These are phyloP conservation scores for Ramaria rubella DNA, from an alignment of 768 basidiomycete species.

Conservation along the genomic window DNA sequence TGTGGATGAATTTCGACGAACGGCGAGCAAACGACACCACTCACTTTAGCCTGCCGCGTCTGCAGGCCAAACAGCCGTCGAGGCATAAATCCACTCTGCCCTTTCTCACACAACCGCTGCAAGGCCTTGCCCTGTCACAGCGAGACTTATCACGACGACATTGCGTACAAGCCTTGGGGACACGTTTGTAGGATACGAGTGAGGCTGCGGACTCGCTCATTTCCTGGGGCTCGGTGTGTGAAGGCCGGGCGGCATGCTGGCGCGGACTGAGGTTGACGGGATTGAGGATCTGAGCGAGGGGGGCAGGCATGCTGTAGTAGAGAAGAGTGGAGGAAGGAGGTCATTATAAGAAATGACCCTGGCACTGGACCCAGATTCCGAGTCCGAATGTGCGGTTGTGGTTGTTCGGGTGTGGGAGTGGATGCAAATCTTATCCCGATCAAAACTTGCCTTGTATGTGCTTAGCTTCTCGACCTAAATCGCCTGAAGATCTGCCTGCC, in stretches of 20 bases:
- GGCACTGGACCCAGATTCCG: neutral
- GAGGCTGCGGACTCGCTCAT: neutral
- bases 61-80: slow-evolving; percentile 56
- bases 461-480: neutral
- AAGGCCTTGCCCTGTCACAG: slow-evolving; percentile 40
- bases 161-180: neutral
- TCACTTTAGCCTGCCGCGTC: slow-evolving; percentile 42
- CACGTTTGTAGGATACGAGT: slow-evolving; percentile 1
- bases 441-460: slow-evolving; percentile 3
- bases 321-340: neutral
- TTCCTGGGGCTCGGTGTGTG: neutral
- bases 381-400: neutral
- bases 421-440: neutral
- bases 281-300: neutral
- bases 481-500: neutral
- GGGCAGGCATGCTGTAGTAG: neutral
- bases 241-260: neutral
- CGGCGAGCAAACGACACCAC: neutral
- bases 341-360: neutral
- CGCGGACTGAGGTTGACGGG: neutral
- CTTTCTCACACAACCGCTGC: slow-evolving; percentile 45
- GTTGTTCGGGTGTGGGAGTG: neutral
- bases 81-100: slow-evolving; percentile 48
- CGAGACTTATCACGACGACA: slow-evolving; percentile 51
- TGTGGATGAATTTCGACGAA: neutral